Base-by-base conservation (phyloP, 495 filamentous ascomycete species). In the Penicillium goetzii region DNA sequence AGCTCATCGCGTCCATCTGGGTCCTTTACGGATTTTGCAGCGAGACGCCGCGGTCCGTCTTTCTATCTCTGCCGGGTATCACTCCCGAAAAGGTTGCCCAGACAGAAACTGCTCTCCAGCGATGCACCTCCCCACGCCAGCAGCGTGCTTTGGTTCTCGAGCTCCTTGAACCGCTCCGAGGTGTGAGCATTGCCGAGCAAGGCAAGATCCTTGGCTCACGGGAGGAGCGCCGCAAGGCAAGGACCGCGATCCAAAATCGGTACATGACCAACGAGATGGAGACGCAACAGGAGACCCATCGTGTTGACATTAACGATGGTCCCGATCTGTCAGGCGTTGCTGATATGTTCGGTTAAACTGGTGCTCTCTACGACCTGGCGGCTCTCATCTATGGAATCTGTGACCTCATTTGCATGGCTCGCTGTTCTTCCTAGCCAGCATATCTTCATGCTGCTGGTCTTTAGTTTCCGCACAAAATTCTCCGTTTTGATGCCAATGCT, bases 161-260 rank as follows among this genome's bases (percentile, higher is more conserved):
- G 59, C 80, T 99, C 9, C 79, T 99, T 15, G 88, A 93, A 62
- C 88, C 91, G 41, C 76, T 98, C 15, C 86, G 96, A 53, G 93
- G 95, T 3, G 86, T 97, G 4, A 93, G 92, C 64, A 90, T 99
- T 58, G 89, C 92, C 21, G 95, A 98, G 75, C 89, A 93, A 80
- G 95, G 95, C 40, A 94, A 92, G 75, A 85, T 98, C 17, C 65
- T 82, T 41, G 75, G 78, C 45, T 78, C 81, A 4, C 74, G 79
- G 30, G 76, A 81, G 67, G 81, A 84, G 58, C 81, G 78, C 36
- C 81, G 83, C 54, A 85, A 83, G 67, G 66, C 77, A 19, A 81
- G 80, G 62, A 81, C 74, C 57, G 81, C 76, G 2, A 72, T 86
- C 54, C 80, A 86, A 65, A 80, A 89, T 68, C 79, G 82, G 62